Evolutionary conservation across 495 filamentous ascomycete genomes (phyloP), one percentile per base, ranked within the genome.

Genomic region (Neurospora sp.): DNA sequence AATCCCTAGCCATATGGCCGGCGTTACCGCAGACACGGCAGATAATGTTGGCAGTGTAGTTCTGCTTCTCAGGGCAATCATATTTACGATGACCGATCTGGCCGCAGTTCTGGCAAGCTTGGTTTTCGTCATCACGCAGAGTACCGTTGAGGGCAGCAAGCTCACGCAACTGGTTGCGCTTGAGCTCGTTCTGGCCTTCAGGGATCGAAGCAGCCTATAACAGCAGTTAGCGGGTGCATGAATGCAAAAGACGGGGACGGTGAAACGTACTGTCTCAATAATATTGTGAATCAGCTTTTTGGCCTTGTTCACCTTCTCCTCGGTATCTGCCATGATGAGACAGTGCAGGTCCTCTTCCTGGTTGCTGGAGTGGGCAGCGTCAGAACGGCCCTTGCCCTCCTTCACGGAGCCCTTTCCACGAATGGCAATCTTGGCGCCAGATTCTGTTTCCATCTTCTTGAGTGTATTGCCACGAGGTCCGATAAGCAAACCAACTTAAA

Each of bases 401-500:
- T 99, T 99, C 79, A 99, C 96, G 78, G 96, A 99, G 80, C 96
- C 96, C 86, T 98, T 99, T 85, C 96, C 96, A 79, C 96, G 94
- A 77, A 99, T 99, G 75, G 96, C 96, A 85, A 99, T 99, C 81
- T 99, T 99, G 81, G 96, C 96, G 69, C 90, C 89, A 62, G 96
- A 99, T 85, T 98, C 94, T 78, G 91, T 89, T 81, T 99, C 96
- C 96, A 99, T 99, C 83, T 97, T 98, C 87, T 99, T 99, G 77
- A 99, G 85, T 73, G 96, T 99, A 80, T 98, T 98, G 80, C 96
- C 96, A 93, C 96, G 96, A 85, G 96, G 96, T 83, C 96, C 96
- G 89, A 99, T 99, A 81, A 99, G 94, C 90, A 99, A 90, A 83
- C 96, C 96, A 91, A 99, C 96, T 99, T 95, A 91, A 92, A 91